Conservation (phyloP, 208 protist genomes). For the Acanthamoeba healyi region DNA sequence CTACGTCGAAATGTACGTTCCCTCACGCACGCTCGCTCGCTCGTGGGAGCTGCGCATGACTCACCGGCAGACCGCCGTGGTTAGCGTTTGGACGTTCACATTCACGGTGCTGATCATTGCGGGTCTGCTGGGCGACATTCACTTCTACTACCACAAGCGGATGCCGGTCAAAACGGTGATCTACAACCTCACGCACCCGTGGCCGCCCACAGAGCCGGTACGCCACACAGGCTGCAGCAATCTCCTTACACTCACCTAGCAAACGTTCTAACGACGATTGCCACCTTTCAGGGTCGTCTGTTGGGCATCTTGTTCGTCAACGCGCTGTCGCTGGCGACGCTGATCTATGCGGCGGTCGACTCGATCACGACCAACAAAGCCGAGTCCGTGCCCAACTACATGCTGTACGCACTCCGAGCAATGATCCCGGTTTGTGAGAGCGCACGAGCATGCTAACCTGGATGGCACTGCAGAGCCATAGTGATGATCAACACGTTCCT, state of each 20-base stretch:
- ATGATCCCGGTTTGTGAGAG: background rate
- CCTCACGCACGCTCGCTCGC: background rate
- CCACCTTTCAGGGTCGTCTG: background rate
- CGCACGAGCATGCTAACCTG: background rate
- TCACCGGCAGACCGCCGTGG: no score
- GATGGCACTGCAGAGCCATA: background rate
- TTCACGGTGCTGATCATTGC: conserved; percentile 37
- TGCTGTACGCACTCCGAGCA: background rate
- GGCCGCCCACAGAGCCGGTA: conserved; percentile 36
- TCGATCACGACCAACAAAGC: conserved; percentile 34
- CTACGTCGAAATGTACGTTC: conserved; percentile 9
- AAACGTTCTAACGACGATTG: no score
- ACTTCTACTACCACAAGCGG: conserved; percentile 66
- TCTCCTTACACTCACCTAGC: no score
- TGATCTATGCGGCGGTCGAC: conserved; percentile 19
- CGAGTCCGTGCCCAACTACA: conserved; percentile 24
- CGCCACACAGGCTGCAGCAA: background rate
- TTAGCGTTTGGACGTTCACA: conserved; percentile 57
- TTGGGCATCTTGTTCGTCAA: conserved; percentile 11
- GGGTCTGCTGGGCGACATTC: background rate
- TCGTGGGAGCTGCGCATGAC: background rate
- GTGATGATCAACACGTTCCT: conserved; percentile 65
- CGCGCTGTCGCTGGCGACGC: background rate
- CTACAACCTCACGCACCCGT: conserved; percentile 32
- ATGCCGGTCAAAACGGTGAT: background rate